Conservation (phyloP, 2,329 filamentous ascomycete genomes). For the Didymella segeticola region DNA sequence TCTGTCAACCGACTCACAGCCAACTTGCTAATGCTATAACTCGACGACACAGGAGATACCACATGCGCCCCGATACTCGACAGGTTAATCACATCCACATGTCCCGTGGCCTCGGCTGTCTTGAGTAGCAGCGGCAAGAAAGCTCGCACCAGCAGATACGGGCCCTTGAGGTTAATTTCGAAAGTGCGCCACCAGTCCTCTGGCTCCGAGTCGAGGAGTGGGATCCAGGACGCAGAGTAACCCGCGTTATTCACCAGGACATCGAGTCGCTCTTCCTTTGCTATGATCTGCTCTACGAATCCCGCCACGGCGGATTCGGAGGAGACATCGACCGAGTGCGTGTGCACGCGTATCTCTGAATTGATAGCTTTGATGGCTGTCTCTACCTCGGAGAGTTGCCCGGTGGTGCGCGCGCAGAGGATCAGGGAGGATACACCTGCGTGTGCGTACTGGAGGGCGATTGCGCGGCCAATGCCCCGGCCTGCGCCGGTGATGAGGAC, state of each 20-base stretch:
- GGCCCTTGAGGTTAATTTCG: constrained; percentile 59
- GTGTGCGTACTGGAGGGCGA: constrained; percentile 61
- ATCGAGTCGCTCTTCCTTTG: constrained; percentile 44
- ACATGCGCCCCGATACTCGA: constrained; percentile 53
- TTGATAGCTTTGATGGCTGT: constrained; percentile 48
- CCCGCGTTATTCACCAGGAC: constrained; percentile 60
- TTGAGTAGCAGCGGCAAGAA: constrained; percentile 54
- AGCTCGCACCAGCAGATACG: constrained; percentile 54
- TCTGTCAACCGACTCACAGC: constrained; percentile 60
- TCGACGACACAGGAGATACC: constrained; percentile 14
- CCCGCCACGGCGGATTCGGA: constrained; percentile 44
- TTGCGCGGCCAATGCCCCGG: constrained; percentile 61
- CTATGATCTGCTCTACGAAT: constrained; percentile 43
- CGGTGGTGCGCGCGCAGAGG: constrained; percentile 59
- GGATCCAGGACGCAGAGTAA: constrained; percentile 36
- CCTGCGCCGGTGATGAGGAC: constrained; percentile 64
- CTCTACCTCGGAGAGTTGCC: constrained; percentile 46
- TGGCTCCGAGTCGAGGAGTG: constrained; percentile 46
- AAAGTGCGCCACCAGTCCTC: constrained; percentile 52
- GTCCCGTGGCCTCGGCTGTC: constrained; percentile 21
- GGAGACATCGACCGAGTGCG: constrained; percentile 54
- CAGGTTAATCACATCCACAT: constrained; percentile 53
- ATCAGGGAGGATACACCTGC: constrained; percentile 62
- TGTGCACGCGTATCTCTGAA: constrained; percentile 52
- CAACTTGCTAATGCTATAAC: constrained; percentile 59